Evolutionary conservation across 2,329 filamentous ascomycete genomes (phyloP), one percentile per base, ranked within the genome.

Genomic region (Penicillium sp.): DNA sequence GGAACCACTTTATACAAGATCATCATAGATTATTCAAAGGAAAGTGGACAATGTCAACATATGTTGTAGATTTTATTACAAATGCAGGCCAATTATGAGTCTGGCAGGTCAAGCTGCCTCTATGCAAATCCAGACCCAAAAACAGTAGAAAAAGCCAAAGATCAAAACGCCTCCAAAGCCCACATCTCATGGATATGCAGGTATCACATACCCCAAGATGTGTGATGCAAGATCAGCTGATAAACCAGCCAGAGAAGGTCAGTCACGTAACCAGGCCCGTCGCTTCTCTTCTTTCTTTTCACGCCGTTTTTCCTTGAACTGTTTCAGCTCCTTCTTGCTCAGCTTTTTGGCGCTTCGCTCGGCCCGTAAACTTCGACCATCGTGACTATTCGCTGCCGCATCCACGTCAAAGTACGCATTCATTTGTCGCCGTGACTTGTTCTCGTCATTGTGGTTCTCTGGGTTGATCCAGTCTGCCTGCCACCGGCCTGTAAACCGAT

Each of bases 351-450:
- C 80, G 41, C 84, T 81, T 38, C 92, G 76, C 71, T 98, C 92
- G 2, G 88, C 92, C 67, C 90, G 93, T 41, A 98, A 70, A 58
- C 89, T 95, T 41, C 83, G 78, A 2, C 92, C 92, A 53, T 95
- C 83, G 57, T 98, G 89, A 41, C 79, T 78, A 59, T 94, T 95
- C 3, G 89, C 90, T 2, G 88, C 89, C 3, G 88, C 85, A 62
- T 96, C 89, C 29, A 95, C 89, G 60, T 98, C 90, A 62, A 96
- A 98, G 67, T 83, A 96, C 27, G 88, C 85, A 58, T 85, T 85
- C 84, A 96, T 84, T 68, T 96, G 92, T 30, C 92, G 75, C 35
- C 73, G 75, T 43, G 83, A 83, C 72, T 95, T 95, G 58, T 86
- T 84, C 59, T 93, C 87, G 56, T 95, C 88, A 51, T 80, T 84